Percentiles rank a stretch among this genome's conserved stretches.
These are phyloP conservation scores for Naganishia kalamii DNA, from an alignment of 768 basidiomycete species.

Conservation along the genomic window DNA sequence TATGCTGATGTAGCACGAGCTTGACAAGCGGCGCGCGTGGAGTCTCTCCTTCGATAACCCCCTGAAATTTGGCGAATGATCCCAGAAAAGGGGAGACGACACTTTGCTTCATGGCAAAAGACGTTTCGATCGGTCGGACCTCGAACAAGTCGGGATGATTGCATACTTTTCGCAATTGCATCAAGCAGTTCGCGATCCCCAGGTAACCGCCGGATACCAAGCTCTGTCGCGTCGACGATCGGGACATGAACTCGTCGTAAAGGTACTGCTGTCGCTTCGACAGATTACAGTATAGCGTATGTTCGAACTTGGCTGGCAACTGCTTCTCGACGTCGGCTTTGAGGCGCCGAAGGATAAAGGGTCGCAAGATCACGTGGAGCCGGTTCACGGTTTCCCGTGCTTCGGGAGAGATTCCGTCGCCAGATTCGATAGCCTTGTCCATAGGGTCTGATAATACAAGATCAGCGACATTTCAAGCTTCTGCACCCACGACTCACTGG, in stretches of 20 bases:
- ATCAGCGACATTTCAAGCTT: not conserved
- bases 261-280: constrained; percentile 90
- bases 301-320: constrained; percentile 68
- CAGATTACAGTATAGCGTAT: constrained; percentile 76
- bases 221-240: constrained; percentile 73
- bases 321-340: constrained; percentile 49
- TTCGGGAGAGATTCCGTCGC: constrained; percentile 62
- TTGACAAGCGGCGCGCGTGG: constrained; percentile 45
- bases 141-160: constrained; percentile 50
- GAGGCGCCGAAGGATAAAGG: constrained; percentile 47
- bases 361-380: constrained; percentile 52
- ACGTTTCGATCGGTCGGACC: constrained; percentile 49
- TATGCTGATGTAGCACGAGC: constrained; percentile 26
- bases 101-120: constrained; percentile 47
- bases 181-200: constrained; percentile 50
- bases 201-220: constrained; percentile 65
- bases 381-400: constrained; percentile 76
- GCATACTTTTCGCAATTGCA: constrained; percentile 50
- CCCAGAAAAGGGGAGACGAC: not conserved
- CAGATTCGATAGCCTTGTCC: constrained; percentile 78
- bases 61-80: constrained; percentile 35
- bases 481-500: constrained; percentile 57
- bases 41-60: constrained; percentile 40
- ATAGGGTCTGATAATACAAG: constrained; percentile 62
- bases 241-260: constrained; percentile 92